Evolutionary conservation across 331 rosid species (phyloP).

Genomic region (Stylosanthes scabra): DNA sequence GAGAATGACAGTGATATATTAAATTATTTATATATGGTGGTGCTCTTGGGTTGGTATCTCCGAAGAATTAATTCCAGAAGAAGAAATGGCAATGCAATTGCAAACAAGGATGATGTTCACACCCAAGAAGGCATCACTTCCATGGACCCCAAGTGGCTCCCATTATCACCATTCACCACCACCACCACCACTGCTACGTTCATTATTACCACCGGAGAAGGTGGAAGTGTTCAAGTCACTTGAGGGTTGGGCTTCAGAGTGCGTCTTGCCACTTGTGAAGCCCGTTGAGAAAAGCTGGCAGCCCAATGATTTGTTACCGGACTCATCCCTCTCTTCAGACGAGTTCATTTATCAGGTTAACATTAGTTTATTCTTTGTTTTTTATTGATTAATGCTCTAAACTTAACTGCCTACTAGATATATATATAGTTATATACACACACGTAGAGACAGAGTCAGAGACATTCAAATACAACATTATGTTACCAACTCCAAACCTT

Average conservation of each 20-base stretch:
- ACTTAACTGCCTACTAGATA: too few relatives aligned
- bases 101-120: slow-evolving; percentile 43
- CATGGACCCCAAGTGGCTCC: slow-evolving; percentile 35
- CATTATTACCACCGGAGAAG: slow-evolving; percentile 41
- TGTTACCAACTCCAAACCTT: too few relatives aligned
- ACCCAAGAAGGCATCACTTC: slow-evolving; percentile 7
- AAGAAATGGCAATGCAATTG: neutral
- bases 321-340: slow-evolving; percentile 42
- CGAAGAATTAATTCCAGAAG: neutral
- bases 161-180: neutral
- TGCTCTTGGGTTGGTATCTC: neutral
- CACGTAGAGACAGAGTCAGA: too few relatives aligned
- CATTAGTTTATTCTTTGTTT: too few relatives aligned
- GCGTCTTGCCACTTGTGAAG: slow-evolving; percentile 52
- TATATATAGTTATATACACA: too few relatives aligned
- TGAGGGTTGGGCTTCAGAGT: slow-evolving; percentile 56
- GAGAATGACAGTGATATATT: too few relatives aligned
- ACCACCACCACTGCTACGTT: neutral
- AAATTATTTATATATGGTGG: too few relatives aligned
- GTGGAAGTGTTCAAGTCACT: slow-evolving; percentile 60
- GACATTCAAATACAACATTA: too few relatives aligned
- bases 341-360: slow-evolving; percentile 49
- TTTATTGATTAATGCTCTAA: too few relatives aligned
- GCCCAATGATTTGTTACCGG: slow-evolving; percentile 55
- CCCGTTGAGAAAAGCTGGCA: slow-evolving; percentile 66